Evolutionary conservation across 495 filamentous ascomycete genomes (phyloP).

Genomic region (Extremus antarcticus): DNA sequence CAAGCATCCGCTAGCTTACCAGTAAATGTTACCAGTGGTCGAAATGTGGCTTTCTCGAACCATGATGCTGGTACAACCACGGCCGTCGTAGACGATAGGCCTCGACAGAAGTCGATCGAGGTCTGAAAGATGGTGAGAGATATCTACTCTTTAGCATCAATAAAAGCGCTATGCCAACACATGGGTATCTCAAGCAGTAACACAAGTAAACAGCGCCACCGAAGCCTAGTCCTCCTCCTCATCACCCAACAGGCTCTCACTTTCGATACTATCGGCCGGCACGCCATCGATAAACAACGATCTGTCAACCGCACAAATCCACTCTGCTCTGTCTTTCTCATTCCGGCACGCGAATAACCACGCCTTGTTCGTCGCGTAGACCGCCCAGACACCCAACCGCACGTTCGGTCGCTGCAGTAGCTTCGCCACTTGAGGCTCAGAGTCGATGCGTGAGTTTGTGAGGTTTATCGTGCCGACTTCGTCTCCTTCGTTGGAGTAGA

Average conservation of each 20-base stretch:
- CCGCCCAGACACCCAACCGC: slow-evolving; percentile 67
- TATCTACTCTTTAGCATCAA: too few species aligned
- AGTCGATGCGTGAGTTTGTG: slow-evolving; percentile 72
- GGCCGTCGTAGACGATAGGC: too few species aligned
- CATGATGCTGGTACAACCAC: too few species aligned
- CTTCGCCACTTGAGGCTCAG: slow-evolving; percentile 72
- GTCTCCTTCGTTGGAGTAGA: slow-evolving; percentile 77
- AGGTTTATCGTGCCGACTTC: slow-evolving; percentile 83
- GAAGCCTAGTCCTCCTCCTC: background rate
- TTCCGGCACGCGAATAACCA: slow-evolving; percentile 84
- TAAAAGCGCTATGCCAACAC: background rate
- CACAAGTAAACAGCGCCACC: background rate
- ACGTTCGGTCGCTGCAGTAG: slow-evolving; percentile 46
- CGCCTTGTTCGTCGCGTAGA: slow-evolving; percentile 86
- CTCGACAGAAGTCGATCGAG: too few species aligned
- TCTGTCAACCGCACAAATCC: slow-evolving; percentile 73
- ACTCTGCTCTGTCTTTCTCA: slow-evolving; percentile 84
- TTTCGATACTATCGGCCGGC: background rate
- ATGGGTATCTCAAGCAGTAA: background rate
- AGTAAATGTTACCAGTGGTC: too few species aligned
- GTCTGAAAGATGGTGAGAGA: too few species aligned
- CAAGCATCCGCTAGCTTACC: background rate
- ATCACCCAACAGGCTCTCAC: background rate
- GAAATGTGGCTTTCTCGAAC: too few species aligned
- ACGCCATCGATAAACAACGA: background rate